Base-by-base conservation (phyloP, 768 basidiomycete genomes). In the Agrocybe pediades region DNA sequence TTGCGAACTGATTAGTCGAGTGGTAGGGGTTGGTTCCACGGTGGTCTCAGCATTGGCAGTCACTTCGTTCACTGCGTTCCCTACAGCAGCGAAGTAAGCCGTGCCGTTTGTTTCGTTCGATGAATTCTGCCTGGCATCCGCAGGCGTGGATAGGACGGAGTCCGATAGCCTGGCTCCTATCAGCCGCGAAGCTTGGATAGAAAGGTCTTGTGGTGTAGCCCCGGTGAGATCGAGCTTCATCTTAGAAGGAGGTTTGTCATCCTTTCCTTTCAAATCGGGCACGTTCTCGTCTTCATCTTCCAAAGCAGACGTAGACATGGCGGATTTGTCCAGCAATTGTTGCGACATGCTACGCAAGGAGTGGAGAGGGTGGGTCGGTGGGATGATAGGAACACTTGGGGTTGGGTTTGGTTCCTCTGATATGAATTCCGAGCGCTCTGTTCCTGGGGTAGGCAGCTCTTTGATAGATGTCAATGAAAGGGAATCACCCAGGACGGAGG, bases 241-340 rank as follows among this genome's bases (percentile, higher is more conserved):
- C 24, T 42, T 13, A 26, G 44, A 33, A 40, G 55, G n/a, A n/a
- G n/a, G n/a, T n/a, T n/a, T n/a, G n/a, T n/a, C n/a, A n/a, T n/a
- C 54, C 9, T 15, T 24, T 16, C 25, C 40, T 16, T 26, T 44
- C 33, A 41, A 30, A 19, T 49, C 55, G n/a, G 5, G 8, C 13
- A 51, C 52, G 9, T 67, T 69, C 8, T 75, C 74, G 1, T 71
- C 70, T 36, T 72, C 72, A 36, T 61, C 67, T 17, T 84, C 84
- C 39, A 85, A 65, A 6, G 84, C 84, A 2, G 82, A 84, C 67
- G 76, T 76, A 24, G 80, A 79, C 24, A 43, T 51, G 25, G 80
- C 68, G 1, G 68, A 65, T n/a, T 58, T 25, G 47, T 59, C 46
- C 53, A 58, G 49, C 49, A 56, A 53, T 48, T 24, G 41, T 21